Evolutionary conservation across 2,329 filamentous ascomycete genomes (phyloP).

Genomic region (Fusarium xyrophilum): DNA sequence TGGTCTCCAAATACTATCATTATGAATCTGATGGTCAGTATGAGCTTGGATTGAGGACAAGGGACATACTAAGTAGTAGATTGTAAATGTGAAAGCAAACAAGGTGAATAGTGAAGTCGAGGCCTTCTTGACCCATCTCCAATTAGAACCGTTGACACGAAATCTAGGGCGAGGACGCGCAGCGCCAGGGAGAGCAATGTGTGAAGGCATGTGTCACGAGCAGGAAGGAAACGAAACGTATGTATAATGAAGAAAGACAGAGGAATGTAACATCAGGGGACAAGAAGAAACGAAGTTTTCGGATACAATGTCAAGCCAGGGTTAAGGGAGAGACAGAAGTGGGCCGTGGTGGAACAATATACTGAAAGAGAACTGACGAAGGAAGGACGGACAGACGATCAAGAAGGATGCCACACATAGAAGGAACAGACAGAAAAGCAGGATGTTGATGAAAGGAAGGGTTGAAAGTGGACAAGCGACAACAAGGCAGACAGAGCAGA

Average conservation of each 20-base stretch:
- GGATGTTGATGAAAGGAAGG: background rate
- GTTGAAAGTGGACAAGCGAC: constrained; percentile 12
- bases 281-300: background rate
- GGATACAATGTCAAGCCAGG: background rate
- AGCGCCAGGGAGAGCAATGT: constrained; percentile 24
- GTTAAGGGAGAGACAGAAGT: constrained; percentile 4
- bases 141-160: constrained; percentile 24
- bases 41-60: background rate
- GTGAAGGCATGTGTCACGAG: constrained; percentile 29
- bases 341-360: constrained; percentile 3
- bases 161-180: constrained; percentile 24
- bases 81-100: constrained; percentile 1
- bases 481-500: constrained; percentile 5
- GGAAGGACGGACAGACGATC: background rate
- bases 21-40: constrained; percentile 29
- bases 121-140: constrained; percentile 24
- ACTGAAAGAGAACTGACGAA: background rate
- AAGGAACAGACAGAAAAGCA: background rate
- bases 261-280: constrained; percentile 3
- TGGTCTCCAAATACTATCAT: constrained; percentile 27
- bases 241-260: background rate
- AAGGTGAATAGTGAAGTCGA: constrained; percentile 3
- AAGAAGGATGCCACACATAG: background rate
- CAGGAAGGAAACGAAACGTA: background rate
- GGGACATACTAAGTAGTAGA: constrained; percentile 27